A percentile compares a stretch with the other conserved stretches of the same genome.
These are phyloP conservation scores for Coemansia sp. DNA, from an alignment of 192 early-diverging fungal species.

Conservation along the genomic window DNA sequence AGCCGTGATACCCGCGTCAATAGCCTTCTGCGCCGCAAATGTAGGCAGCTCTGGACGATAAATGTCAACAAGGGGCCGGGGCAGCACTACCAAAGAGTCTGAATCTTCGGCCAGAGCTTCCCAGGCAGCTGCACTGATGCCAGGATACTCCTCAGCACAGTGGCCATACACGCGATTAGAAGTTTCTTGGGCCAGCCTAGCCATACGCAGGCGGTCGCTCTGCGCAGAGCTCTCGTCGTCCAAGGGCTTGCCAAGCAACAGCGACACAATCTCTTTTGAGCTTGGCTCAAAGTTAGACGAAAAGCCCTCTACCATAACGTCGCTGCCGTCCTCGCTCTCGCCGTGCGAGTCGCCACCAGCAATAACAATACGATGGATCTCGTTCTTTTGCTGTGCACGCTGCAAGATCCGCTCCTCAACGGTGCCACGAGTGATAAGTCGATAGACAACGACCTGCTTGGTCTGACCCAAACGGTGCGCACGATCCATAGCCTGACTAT, in stretches of 20 bases:
- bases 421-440: slow-evolving; percentile 76
- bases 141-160: slow-evolving; percentile 25
- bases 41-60: neutral
- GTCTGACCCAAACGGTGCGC: slow-evolving; percentile 84
- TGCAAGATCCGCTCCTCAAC: slow-evolving; percentile 80
- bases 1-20: slow-evolving; percentile 29
- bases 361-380: slow-evolving; percentile 92
- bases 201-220: slow-evolving; percentile 30
- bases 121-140: slow-evolving; percentile 1
- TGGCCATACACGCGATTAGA: slow-evolving; percentile 45
- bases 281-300: slow-evolving; percentile 69
- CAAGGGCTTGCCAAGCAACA: slow-evolving; percentile 73
- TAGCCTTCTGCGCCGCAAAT: slow-evolving; percentile 2
- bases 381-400: slow-evolving; percentile 85
- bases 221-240: slow-evolving; percentile 34
- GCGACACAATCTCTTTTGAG: slow-evolving; percentile 83
- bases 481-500: slow-evolving; percentile 91
- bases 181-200: slow-evolving; percentile 37
- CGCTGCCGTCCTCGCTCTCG: slow-evolving; percentile 17
- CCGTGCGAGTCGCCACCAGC: slow-evolving; percentile 82
- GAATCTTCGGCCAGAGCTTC: neutral
- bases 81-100: slow-evolving; percentile 30
- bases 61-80: slow-evolving; percentile 18
- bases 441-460: slow-evolving; percentile 80
- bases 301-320: slow-evolving; percentile 24